Base-by-base conservation (phyloP, 768 basidiomycete genomes). In the Bullera alba region DNA sequence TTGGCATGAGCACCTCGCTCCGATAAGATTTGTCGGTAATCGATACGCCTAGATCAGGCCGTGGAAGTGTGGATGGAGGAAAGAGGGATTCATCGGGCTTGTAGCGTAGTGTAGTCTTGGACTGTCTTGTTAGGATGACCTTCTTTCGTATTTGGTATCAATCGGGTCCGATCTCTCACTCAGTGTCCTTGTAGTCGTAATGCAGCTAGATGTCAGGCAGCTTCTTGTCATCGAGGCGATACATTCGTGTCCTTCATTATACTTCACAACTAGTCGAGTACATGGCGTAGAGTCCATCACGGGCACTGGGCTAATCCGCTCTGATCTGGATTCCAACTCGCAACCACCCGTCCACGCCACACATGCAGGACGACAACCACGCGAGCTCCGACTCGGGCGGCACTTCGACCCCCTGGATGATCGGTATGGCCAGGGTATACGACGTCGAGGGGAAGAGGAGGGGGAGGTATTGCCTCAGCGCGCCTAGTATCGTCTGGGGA, bases 291-390 rank as follows among this genome's bases (percentile, higher is more conserved):
- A 8, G 10, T n/a, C 32, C 8, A 34, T n/a, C 8, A 10, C 32
- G 32, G 10, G n/a, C 32, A 34, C 32, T 10, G 8, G 32, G 8
- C 37, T 46, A 52, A 22, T 45, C 50, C 30, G 52, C 29, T 30
- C 48, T 37, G 3, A 59, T 32, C 36, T 50, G 46, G 14, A 95
- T 76, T 65, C 89, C 92, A 46, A 96, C 78, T 68, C 87, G 86
- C 25, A 93, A 78, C 91, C 91, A 97, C 4, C 95, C 95, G 65
- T 97, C 95, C 12, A 90, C 88, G 6, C 90, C 91, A 12, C 84
- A 81, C 73, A 96, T 76, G 61, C 89, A 90, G 17, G 87, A 84
- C 8, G 88, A 86, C n/a, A 97, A 71, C 92, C 93, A 95, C 4
- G 85, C 89, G 73, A 96, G 78, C 65, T 97, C 93, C 5, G 89